Conservation (phyloP, 306 rosid species). For the Prunus kanzakura region DNA sequence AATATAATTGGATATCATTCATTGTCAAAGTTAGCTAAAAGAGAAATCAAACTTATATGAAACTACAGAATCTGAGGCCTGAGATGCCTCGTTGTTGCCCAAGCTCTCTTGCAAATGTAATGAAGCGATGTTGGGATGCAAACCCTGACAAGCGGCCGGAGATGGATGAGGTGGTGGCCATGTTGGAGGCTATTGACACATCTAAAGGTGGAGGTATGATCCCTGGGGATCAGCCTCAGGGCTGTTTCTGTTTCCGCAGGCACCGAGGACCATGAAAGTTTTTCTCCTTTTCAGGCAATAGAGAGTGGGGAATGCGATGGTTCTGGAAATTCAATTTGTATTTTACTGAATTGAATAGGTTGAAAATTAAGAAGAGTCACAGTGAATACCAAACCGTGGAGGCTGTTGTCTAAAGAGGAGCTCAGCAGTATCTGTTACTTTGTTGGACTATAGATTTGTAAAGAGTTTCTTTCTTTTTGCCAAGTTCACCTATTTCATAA, state of each 20-base stretch:
- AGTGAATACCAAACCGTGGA: conserved; percentile 41
- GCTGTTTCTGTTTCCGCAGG: conserved; percentile 84
- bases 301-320: conserved; percentile 14
- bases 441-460: conserved; percentile 59
- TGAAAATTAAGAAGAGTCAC: conserved; percentile 24
- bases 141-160: conserved; percentile 94
- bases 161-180: conserved; percentile 87
- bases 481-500: conserved; percentile 21
- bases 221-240: conserved; percentile 79
- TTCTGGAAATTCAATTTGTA: conserved; percentile 47
- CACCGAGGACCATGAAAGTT: conserved; percentile 77
- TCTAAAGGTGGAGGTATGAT: conserved; percentile 99
- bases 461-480: conserved; percentile 39
- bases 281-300: conserved; percentile 24
- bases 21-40: conserved; percentile 11
- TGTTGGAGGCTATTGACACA: conserved; percentile 95
- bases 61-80: conserved; percentile 89
- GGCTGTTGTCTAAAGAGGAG: conserved; percentile 47
- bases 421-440: conserved; percentile 40
- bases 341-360: conserved; percentile 36
- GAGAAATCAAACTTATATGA: conserved; percentile 9
- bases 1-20: neutral
- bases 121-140: conserved; percentile 99
- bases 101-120: conserved; percentile 91
- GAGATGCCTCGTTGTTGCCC: conserved; percentile 99